Evolutionary conservation across 176 grass and related monocot species (phyloP), one percentile per base, ranked within the genome.

Genomic region (Oryza glaberrima): DNA sequence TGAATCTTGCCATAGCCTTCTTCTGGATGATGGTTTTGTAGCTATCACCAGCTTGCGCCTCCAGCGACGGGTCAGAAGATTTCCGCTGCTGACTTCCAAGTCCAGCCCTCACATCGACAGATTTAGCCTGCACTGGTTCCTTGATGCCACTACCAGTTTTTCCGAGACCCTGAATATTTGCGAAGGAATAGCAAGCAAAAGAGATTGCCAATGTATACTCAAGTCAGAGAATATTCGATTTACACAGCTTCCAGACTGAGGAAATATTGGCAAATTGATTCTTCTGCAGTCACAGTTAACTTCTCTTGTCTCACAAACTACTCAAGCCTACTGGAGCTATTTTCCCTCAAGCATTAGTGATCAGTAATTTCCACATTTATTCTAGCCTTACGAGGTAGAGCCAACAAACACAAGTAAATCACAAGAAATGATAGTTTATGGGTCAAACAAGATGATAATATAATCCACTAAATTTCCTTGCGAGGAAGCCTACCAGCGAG

Each of bases 1-100:
- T 86, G 81, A 98, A 98, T 86, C 96, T 96, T 72, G 91, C 93
- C 72, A 96, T 99, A 4, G 96, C 93, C 85, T 96, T 99, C 90
- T 99, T 99, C 78, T 96, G 93, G 81, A 99, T 94, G 81, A 99
- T 96, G 81, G 96, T 94, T 80, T 89, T 92, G 60, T 99, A 96
- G 72, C 97, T 96, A 52, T 99, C 96, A 23, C 96, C 93, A 1
- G 91, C 87, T 82, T 90, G 93, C 47, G 96, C 78, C 84, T 99
- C 96, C 78, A 99, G 73, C 3, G 86, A 88, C 2, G 90, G 93
- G 69, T 99, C 88, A 35, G 51, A 13, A 35, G 51, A 13, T 86
- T 78, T 90, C 66, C 83, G 88, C 75, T 84, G 93, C 58, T 96
- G 89, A 69, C 90, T 94, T 56, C 96, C 96, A 22, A 99, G 91